These are phyloP conservation scores for Camelina laxa DNA, from an alignment of 345 rosid genomes.

Conservation along the genomic window DNA sequence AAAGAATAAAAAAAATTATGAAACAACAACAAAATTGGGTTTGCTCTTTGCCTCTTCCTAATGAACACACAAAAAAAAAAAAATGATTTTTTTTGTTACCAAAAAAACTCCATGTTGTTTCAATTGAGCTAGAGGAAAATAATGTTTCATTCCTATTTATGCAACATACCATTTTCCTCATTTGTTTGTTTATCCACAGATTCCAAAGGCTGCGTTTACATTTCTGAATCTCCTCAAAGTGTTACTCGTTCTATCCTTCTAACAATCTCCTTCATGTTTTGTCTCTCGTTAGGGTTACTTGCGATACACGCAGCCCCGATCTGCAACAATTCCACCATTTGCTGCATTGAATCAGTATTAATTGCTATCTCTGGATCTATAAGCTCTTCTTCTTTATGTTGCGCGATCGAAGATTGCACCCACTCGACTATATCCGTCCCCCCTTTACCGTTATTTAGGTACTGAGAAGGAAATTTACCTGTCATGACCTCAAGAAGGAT, in stretches of 20 bases:
- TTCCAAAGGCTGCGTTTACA: neutral
- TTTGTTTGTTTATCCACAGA: conserved; percentile 26
- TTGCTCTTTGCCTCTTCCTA: conserved; percentile 19
- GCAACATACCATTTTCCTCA: conserved; percentile 20
- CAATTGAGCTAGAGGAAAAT: conserved; percentile 3
- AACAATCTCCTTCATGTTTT: conserved; percentile 57
- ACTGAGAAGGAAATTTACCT: conserved; percentile 75
- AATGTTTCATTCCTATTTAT: conserved; percentile 1
- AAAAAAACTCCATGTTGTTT: neutral
- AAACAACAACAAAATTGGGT: neutral
- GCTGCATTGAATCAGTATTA: conserved; percentile 39
- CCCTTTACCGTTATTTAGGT: conserved; percentile 56
- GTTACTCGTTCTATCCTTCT: conserved; percentile 59
- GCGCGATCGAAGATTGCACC: conserved; percentile 54
- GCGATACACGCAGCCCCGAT: conserved; percentile 67
- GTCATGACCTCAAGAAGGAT: conserved; percentile 75
- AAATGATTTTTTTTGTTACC: neutral
- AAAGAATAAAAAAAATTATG: conserved; percentile 4
- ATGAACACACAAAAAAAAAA: neutral
- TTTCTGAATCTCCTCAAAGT: conserved; percentile 20
- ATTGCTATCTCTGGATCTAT: conserved; percentile 71
- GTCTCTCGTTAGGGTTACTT: conserved; percentile 53
- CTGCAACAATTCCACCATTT: conserved; percentile 56
- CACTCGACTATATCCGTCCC: conserved; percentile 64
- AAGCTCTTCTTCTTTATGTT: conserved; percentile 55